These are phyloP conservation scores for Conoideocrella luteorostrata DNA, from an alignment of 2,329 filamentous ascomycete genomes.

Conservation along the genomic window DNA sequence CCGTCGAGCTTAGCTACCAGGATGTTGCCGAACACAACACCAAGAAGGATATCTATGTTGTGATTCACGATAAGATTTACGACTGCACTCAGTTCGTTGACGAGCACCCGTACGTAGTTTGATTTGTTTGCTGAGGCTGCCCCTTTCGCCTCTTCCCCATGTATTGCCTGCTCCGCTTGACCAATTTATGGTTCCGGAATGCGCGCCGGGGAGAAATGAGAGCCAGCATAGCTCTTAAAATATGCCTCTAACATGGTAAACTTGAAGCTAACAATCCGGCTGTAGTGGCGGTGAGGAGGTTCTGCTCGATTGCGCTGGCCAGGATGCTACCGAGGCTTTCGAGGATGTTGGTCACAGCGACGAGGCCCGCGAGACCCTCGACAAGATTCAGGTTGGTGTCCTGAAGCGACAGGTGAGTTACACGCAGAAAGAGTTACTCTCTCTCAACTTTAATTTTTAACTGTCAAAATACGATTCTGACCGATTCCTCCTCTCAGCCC, in stretches of 20 bases:
- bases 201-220: too few species aligned
- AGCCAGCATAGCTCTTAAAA: too few species aligned
- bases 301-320: slow-evolving; percentile 87
- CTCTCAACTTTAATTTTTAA: too few species aligned
- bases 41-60: slow-evolving; percentile 90
- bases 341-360: slow-evolving; percentile 99
- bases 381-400: slow-evolving; percentile 64
- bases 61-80: slow-evolving; percentile 97
- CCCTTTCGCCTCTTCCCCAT: too few species aligned
- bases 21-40: slow-evolving; percentile 80
- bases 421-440: too few species aligned
- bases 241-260: too few species aligned
- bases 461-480: too few species aligned
- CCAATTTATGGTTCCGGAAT: too few species aligned
- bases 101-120: slow-evolving; percentile 77
- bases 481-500: slow-evolving; percentile 39
- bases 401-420: slow-evolving; percentile 75
- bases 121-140: too few species aligned
- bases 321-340: slow-evolving; percentile 96
- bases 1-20: slow-evolving; percentile 60
- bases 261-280: slow-evolving; percentile 6
- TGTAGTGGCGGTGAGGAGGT: slow-evolving; percentile 95
- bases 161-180: too few species aligned
- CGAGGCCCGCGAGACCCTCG: slow-evolving; percentile 91
- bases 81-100: slow-evolving; percentile 83